A percentile compares a stretch with the other conserved stretches of the same genome.
Conservation (phyloP, 495 filamentous ascomycete genomes). For the Talaromyces proteolyticus region DNA sequence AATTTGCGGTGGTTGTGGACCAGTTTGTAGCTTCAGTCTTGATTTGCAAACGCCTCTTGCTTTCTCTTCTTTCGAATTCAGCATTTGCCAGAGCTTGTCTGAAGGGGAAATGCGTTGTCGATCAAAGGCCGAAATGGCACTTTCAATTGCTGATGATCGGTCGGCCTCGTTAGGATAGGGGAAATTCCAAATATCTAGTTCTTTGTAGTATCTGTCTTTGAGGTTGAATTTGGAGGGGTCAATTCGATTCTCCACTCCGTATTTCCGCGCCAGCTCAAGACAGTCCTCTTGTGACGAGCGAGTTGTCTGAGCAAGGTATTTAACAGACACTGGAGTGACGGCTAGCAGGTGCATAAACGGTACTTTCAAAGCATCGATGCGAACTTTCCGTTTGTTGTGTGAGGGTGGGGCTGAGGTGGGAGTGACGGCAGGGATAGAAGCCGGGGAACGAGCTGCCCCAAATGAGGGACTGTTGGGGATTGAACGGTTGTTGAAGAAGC, state of each 20-base stretch:
- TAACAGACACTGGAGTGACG: constrained; percentile 49
- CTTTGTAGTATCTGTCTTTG: constrained; percentile 67
- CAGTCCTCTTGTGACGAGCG: constrained; percentile 52
- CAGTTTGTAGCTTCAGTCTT: constrained; percentile 57
- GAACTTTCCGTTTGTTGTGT: constrained; percentile 47
- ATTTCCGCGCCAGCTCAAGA: constrained; percentile 46
- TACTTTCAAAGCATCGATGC: constrained; percentile 42
- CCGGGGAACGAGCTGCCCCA: constrained; percentile 38
- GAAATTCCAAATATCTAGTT: constrained; percentile 78
- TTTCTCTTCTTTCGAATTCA: constrained; percentile 68
- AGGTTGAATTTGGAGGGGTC: constrained; percentile 60
- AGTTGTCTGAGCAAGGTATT: constrained; percentile 52
- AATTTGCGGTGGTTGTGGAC: constrained; percentile 49
- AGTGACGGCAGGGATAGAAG: constrained; percentile 25
- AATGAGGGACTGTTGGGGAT: constrained; percentile 60
- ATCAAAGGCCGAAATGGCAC: constrained; percentile 78
- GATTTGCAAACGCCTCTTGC: constrained; percentile 78
- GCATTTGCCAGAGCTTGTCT: constrained; percentile 73
- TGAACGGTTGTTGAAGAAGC: constrained; percentile 47
- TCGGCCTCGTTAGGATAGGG: constrained; percentile 60
- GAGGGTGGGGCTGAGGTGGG: constrained; percentile 45
- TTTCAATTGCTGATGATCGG: constrained; percentile 74
- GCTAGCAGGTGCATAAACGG: constrained; percentile 74
- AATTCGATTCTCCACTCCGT: constrained; percentile 53
- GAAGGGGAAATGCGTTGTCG: constrained; percentile 63